Conservation (phyloP, 2,329 filamentous ascomycete genomes). For the Acephala macrosclerotiorum region DNA sequence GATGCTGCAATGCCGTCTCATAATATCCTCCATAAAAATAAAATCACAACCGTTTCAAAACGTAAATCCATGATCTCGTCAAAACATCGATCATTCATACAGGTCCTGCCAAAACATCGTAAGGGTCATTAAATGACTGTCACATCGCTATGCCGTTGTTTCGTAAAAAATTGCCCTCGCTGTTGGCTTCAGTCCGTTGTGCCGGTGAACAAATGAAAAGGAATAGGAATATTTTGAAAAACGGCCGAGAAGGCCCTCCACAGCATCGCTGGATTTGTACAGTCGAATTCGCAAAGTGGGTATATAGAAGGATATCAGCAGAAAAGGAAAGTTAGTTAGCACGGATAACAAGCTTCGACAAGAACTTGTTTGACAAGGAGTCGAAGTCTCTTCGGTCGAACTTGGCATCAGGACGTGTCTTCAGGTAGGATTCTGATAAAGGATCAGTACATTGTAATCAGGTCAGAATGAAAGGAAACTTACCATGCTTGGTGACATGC, state of each 20-base stretch:
- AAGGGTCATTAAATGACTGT: constrained; percentile 39
- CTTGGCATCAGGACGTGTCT: constrained; percentile 75
- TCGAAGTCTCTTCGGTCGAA: constrained; percentile 95
- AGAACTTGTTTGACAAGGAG: constrained; percentile 94
- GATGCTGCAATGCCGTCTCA: constrained; percentile 22
- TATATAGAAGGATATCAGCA: constrained; percentile 41
- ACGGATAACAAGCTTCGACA: constrained; percentile 94
- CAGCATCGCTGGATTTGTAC: constrained; percentile 40
- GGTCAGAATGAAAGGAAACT: constrained; percentile 46
- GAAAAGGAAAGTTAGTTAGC: constrained; percentile 68
- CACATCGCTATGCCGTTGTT: constrained; percentile 39
- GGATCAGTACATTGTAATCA: constrained; percentile 50
- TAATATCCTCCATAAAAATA: constrained; percentile 30
- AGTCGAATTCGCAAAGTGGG: constrained; percentile 42
- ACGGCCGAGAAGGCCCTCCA: constrained; percentile 30
- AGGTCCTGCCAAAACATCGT: constrained; percentile 35
- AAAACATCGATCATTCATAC: constrained; percentile 39
- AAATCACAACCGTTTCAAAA: constrained; percentile 37
- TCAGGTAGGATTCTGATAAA: constrained; percentile 82
- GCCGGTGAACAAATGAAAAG: constrained; percentile 36
- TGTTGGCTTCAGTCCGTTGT: constrained; percentile 28
- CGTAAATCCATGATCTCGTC: constrained; percentile 43
- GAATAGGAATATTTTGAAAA: constrained; percentile 30
- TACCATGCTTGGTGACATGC: constrained; percentile 94
- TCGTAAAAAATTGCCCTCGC: constrained; percentile 34